These are phyloP conservation scores for Ampelocalamus luodianensis DNA, from an alignment of 176 grass and related monocot genomes.

Conservation along the genomic window DNA sequence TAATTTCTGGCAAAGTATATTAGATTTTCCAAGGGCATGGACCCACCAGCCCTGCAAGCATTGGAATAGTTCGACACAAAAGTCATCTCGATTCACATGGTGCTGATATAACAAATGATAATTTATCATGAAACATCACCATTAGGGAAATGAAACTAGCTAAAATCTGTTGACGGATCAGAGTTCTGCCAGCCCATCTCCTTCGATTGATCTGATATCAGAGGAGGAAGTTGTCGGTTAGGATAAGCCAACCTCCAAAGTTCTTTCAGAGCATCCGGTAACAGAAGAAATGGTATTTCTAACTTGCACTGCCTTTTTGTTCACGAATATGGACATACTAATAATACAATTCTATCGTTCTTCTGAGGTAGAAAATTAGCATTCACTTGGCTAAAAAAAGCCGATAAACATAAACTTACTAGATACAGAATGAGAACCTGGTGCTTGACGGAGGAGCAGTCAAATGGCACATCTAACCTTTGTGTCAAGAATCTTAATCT, in stretches of 20 bases:
- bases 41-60: conserved; percentile 64
- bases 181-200: conserved; percentile 95
- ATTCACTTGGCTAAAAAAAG: conserved; percentile 15
- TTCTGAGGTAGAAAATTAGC: conserved; percentile 27
- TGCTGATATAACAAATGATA: conserved; percentile 21
- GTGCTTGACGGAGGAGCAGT: conserved; percentile 59
- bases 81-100: conserved; percentile 6
- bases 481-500: conserved; percentile 69
- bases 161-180: conserved; percentile 87
- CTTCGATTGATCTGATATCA: conserved; percentile 89
- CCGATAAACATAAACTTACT: conserved; percentile 18
- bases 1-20: conserved; percentile 77
- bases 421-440: conserved; percentile 54
- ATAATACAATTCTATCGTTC: conserved; percentile 5
- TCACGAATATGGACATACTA: conserved; percentile 23
- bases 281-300: conserved; percentile 22
- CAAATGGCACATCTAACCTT: conserved; percentile 71
- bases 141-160: conserved; percentile 49
- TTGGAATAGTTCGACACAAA: conserved; percentile 20
- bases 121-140: conserved; percentile 44
- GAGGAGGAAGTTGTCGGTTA: conserved; percentile 67
- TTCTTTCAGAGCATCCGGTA: conserved; percentile 85
- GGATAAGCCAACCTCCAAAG: conserved; percentile 87
- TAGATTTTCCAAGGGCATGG: conserved; percentile 76
- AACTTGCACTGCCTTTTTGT: not conserved